Evolutionary conservation across 129 eudicot species (phyloP), one percentile per base, ranked within the genome.

Genomic region (Silybum marianum): DNA sequence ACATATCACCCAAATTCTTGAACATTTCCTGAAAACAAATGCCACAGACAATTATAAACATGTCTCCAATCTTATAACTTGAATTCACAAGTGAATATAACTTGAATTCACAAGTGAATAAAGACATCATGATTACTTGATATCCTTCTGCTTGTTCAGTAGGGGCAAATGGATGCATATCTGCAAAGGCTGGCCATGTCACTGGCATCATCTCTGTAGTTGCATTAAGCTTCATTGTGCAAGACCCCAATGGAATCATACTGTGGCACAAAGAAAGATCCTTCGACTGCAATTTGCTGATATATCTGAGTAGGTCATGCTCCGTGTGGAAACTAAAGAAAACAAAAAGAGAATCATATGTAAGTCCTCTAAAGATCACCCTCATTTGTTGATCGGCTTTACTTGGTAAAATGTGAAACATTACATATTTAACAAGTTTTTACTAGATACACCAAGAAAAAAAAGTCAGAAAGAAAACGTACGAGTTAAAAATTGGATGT

Each of bases 171-270:
- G 99, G 99, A 83, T 95, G 98, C 82, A 85, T 84, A 79, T 89
- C 78, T 6, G 96, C 78, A 73, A 95, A 92, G 76, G 85, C 88
- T 3, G 96, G 96, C 97, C 96, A 89, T 18, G 97, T 95, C 8
- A 95, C 96, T 0, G 98, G 98, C 94, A 95, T 95, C 98, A 95
- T 95, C 62, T 95, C 97, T 46, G 96, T 90, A 30, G 98, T 95
- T 69, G 98, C 98, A 26, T 95, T 95, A 89, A 95, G 81, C 91
- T 95, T 95, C 98, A 95, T 95, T 2, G 97, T 95, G 69, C 98
- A 95, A 73, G 98, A 95, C 13, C 98, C 98, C 86, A 95, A 79
- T 24, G 99, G 98, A 81, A 95, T 93, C 99, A 95, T 95, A 87
- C 99, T 95, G 89, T 95, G 99, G 91, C 98, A 93, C 71, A 95